Percentiles rank a stretch among this genome's conserved stretches.
Evolutionary conservation across 768 basidiomycete genomes (phyloP).

Genomic region (Boletus rex-veris): DNA sequence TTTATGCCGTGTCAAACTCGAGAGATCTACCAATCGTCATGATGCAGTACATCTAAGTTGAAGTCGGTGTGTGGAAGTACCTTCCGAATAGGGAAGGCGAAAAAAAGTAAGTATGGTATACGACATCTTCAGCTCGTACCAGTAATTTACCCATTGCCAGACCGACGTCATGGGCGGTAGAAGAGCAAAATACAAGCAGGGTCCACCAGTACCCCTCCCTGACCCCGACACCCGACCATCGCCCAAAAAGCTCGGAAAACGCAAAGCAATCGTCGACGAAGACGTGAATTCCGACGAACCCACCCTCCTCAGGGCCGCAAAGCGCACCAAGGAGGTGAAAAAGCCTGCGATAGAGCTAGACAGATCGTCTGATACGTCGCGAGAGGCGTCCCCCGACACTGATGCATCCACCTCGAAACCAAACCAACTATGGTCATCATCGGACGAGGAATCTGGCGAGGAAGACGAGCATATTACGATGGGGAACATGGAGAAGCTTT

Average conservation of each 20-base stretch:
- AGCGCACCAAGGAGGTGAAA: constrained; percentile 35
- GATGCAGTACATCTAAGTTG: neutral
- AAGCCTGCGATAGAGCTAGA: constrained; percentile 18
- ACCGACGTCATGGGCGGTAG: constrained; percentile 70
- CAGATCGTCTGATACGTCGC: constrained; percentile 31
- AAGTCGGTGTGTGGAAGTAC: neutral
- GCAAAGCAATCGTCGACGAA: constrained; percentile 53
- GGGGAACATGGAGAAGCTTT: constrained; percentile 79
- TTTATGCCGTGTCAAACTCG: neutral
- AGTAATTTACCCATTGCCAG: neutral
- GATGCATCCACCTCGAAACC: constrained; percentile 20
- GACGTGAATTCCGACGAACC: constrained; percentile 30
- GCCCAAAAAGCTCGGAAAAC: constrained; percentile 65
- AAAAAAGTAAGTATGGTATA: constrained; percentile 14
- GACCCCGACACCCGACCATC: constrained; percentile 37
- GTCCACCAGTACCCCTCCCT: constrained; percentile 55
- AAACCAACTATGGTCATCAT: constrained; percentile 36
- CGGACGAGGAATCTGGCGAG: constrained; percentile 43
- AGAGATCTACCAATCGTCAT: too few relatives aligned
- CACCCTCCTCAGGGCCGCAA: constrained; percentile 29
- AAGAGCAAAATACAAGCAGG: constrained; percentile 82
- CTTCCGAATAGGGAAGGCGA: constrained; percentile 26
- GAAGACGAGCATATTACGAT: constrained; percentile 61
- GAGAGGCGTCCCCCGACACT: constrained; percentile 45
- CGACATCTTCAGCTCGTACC: neutral